Conservation (phyloP, 2,329 filamentous ascomycete genomes). For the Cladobotryum mycophilum region DNA sequence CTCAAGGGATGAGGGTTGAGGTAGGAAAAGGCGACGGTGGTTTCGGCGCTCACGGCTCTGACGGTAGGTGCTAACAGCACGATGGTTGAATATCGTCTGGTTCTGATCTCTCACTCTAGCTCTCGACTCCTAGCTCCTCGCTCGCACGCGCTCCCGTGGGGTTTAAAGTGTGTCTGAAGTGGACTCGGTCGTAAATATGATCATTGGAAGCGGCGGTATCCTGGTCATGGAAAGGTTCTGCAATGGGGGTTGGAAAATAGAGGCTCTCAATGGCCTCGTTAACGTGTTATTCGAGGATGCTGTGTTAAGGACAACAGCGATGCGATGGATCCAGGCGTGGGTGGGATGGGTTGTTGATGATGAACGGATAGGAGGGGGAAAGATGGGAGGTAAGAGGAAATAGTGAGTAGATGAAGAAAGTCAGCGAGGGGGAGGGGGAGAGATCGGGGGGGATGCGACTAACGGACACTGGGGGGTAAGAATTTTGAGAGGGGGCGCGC, state of each 20-base stretch:
- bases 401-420: slow-evolving; percentile 17
- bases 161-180: slow-evolving; percentile 63
- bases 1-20: slow-evolving; percentile 14
- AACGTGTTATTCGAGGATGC: slow-evolving; percentile 14
- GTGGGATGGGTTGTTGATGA: slow-evolving; percentile 4
- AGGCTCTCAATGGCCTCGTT: slow-evolving; percentile 26
- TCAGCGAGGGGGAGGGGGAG: slow-evolving; percentile 22
- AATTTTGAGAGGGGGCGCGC: slow-evolving; percentile 11
- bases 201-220: slow-evolving; percentile 45
- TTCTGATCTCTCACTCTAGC: slow-evolving; percentile 20
- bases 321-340: slow-evolving; percentile 20
- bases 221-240: slow-evolving; percentile 37
- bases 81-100: slow-evolving; percentile 55
- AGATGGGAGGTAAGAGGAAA: slow-evolving; percentile 13
- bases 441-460: slow-evolving; percentile 13
- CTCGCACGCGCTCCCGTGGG: slow-evolving; percentile 60
- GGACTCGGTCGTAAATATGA: slow-evolving; percentile 42
- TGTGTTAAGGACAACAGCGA: slow-evolving; percentile 20
- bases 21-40: slow-evolving; percentile 20
- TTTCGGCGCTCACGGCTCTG: slow-evolving; percentile 20
- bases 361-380: slow-evolving; percentile 17
- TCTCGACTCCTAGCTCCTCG: slow-evolving; percentile 41
- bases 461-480: slow-evolving; percentile 10
- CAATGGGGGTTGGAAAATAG: slow-evolving; percentile 20
- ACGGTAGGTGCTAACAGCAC: slow-evolving; percentile 34